Evolutionary conservation across 257 asterid species (phyloP), one percentile per base, ranked within the genome.

Genomic region (Salvia hispanica): DNA sequence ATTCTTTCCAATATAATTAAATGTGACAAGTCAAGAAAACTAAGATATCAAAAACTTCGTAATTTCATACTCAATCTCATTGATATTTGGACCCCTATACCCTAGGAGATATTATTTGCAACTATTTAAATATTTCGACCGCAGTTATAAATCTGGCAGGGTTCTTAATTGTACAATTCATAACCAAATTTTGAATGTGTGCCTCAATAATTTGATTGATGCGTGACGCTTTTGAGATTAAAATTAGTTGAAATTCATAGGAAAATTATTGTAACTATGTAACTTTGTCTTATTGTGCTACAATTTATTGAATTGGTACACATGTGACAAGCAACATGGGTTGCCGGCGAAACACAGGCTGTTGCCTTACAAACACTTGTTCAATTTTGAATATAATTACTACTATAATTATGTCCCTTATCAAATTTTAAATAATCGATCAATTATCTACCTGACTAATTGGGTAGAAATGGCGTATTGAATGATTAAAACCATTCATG

Each of bases 271-370:
- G 7, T 15, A 1, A 16, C 1, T 11, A 2, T 33, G 7, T 15
- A 1, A 16, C 1, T 11, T 61, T 70, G 62, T 62, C 58, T 61
- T 25, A 18, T 21, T 18, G 16, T n/a, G 56, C 2, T 33, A 21
- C 54, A 64, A 42, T 31, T 18, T 39, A 64, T 47, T 44, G 62
- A 73, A 58, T 18, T 2, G 72, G 75, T 58, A 12, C 73, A 64
- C 89, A 87, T 75, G 89, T 87, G 91, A 78, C 53, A 44, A 64
- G 45, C 76, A 84, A 87, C 90, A 81, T 88, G 95, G 85, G 74
- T 58, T 83, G 89, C 86, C 85, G 86, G 82, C 84, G 67, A 37
- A 59, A 47, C 69, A 75, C 85, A 74, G 78, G 62, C 77, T 80
- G 86, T 82, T 69, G 33, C 37, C 37, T 59, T n/a, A 33, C 68